phyloP scores from a whole-genome alignment of 345 rosid genomes.

The Sisymbrium irio region DNA sequence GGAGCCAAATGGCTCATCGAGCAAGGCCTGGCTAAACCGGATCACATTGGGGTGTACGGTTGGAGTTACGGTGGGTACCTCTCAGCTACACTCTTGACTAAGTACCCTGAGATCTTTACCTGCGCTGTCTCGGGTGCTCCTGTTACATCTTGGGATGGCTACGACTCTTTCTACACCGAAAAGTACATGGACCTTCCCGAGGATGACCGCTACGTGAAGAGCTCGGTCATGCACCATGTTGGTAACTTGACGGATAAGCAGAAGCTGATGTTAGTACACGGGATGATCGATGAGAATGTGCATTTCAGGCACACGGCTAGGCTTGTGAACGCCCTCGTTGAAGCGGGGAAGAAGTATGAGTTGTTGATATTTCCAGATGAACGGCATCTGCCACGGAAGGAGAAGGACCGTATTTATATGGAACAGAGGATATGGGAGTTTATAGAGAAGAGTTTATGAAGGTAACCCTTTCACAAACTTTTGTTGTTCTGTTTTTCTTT shows the following conservation, averaged over 20 bases:
- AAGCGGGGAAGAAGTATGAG: conserved; percentile 68
- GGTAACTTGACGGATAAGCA: conserved; percentile 53
- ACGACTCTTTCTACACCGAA: conserved; percentile 87
- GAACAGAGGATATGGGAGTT: conserved; percentile 95
- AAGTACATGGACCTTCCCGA: conserved; percentile 93
- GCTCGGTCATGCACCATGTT: conserved; percentile 80
- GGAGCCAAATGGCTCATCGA: conserved; percentile 86
- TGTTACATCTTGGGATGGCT: conserved; percentile 96
- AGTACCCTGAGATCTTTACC: conserved; percentile 62
- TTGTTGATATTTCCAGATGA: conserved; percentile 83
- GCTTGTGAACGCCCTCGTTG: conserved; percentile 79
- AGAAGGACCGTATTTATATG: conserved; percentile 71
- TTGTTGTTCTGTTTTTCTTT: not conserved
- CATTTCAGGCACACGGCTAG: conserved; percentile 92
- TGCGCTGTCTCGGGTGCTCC: conserved; percentile 91
- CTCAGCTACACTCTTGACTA: conserved; percentile 64
- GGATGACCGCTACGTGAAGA: conserved; percentile 37
- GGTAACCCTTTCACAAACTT: not conserved
- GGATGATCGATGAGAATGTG: conserved; percentile 96
- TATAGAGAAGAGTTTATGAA: conserved; percentile 63
- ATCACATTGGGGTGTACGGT: conserved; percentile 73
- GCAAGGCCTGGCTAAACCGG: conserved; percentile 65
- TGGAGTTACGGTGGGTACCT: conserved; percentile 99
- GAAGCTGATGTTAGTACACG: conserved; percentile 70
- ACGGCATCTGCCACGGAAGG: conserved; percentile 79